Evolutionary conservation across 2,329 filamentous ascomycete genomes (phyloP), one percentile per base, ranked within the genome.

Genomic region (Lasiodiplodia citricola): DNA sequence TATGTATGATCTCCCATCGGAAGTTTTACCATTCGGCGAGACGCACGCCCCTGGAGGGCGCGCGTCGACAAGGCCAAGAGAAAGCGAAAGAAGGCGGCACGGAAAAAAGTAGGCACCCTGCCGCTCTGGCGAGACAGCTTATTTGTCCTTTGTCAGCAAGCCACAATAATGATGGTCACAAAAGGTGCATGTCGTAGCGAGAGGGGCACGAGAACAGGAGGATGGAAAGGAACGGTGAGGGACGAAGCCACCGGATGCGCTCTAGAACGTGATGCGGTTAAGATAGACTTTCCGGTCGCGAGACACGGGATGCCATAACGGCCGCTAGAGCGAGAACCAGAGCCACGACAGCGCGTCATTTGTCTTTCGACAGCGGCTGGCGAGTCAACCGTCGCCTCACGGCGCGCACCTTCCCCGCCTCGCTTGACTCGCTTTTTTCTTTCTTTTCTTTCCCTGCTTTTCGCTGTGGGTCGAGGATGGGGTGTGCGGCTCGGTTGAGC

Each of bases 191-290:
- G 14, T 44, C 37, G 56, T 31, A 50, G 57, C 41, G 38, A 50
- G 37, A 14, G 57, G 54, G 28, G 28, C 28, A n/a, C 54, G 16
- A 55, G 52, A 31, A 56, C 18, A 16, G 21, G 8, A 21, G 31
- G 11, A n/a, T n/a, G 21, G 21, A 11, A 38, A 35, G 18, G n/a
- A 21, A 28, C 38, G 14, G 57, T 6, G 37, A 60, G 37, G 2
- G 44, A 11, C 37, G 23, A 16, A 25, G 21, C 7, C 13, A 8
- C 14, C 18, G 10, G 44, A 44, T 18, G 41, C n/a, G n/a, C n/a
- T 44, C 56, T 23, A 60, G 57, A 60, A 41, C 57, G 47, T 60
- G 37, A 51, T 63, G 58, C 44, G 58, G 58, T 63, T 44, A 23
- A 51, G 58, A 63, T 63, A 63, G 31, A 63, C 58, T 63, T 44